Evolutionary conservation across 805 yeast genomes (phyloP), one percentile per base, ranked within the genome.

Genomic region (Candida caryicola): DNA sequence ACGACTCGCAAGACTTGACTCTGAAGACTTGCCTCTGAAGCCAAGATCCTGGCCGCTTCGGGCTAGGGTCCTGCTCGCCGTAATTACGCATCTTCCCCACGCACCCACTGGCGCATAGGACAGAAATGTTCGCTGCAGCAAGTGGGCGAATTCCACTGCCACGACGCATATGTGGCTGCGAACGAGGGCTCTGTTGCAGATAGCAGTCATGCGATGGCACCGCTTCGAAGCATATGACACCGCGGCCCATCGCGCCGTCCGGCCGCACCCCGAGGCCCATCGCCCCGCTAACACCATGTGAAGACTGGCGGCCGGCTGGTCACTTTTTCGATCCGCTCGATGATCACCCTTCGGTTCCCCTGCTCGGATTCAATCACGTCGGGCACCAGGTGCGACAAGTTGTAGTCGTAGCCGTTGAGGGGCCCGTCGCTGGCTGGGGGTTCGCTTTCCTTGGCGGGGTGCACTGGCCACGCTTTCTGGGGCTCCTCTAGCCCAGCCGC

Each of bases 231-330:
- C 7, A 17, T 12, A 17, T 14, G 13, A 14, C 29, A 17, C 13
- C 15, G 29, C 29, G 29, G 15, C 15, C 17, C 17, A 14, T 13
- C 15, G 13, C 9, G 29, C 17, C 29, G 13, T 27, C 4, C 17
- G 13, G 13, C 29, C 15, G 13, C 15, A 17, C 29, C 29, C 15
- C 17, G 15, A 15, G 15, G 13, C 15, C 15, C n/a, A n/a, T n/a
- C n/a, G 25, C 25, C 7, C 25, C 25, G 10, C 14, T 13, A 79
- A 49, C 86, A 81, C 78, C 86, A 81, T 1, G 86, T 79, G 44
- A 81, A 80, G 1, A 82, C 77, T 0, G 88, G 86, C 0, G 82
- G 79, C 43, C 67, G 74, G 3, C 74, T 62, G 5, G 66, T 64
- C 3, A 74, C 81, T 12, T 74, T 69, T 48, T 77, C 79, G 18